Percentiles rank a stretch among this genome's conserved stretches.
These are phyloP conservation scores for Rhodotorula kratochvilovae DNA, from an alignment of 768 basidiomycete genomes.

Conservation along the genomic window DNA sequence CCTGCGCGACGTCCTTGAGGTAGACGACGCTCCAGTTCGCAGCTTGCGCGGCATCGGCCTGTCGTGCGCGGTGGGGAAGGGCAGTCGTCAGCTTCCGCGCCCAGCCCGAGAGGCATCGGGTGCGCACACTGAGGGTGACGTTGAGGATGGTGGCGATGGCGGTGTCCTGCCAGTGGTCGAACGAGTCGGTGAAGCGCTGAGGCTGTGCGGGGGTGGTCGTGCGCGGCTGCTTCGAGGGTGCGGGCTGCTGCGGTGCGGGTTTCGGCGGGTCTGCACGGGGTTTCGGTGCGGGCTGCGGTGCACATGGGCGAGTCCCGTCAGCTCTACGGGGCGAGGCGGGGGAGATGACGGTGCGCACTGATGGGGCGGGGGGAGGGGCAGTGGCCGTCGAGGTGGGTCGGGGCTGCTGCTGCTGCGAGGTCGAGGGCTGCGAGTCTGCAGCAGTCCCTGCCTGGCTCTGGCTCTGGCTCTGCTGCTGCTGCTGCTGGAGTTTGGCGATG, in stretches of 20 bases:
- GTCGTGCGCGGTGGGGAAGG: neutral
- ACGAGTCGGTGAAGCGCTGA: slow-evolving; percentile 53
- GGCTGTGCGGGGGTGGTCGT: slow-evolving; percentile 39
- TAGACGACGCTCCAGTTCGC: slow-evolving; percentile 69
- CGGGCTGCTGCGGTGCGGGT: neutral
- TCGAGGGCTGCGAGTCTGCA: neutral
- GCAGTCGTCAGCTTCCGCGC: neutral
- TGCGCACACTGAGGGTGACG: slow-evolving; percentile 71
- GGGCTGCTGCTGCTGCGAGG: neutral
- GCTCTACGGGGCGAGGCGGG: fast-evolving
- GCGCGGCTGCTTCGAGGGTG: slow-evolving; percentile 2
- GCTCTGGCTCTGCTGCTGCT: neutral
- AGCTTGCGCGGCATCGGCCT: slow-evolving; percentile 60
- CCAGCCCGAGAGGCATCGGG: neutral
- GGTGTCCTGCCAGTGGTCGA: slow-evolving; percentile 68
- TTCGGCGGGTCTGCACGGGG: neutral
- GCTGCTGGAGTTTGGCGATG: slow-evolving; percentile 70
- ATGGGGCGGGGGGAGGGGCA: neutral
- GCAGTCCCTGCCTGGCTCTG: neutral
- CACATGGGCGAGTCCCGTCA: neutral
- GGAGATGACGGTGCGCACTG: neutral
- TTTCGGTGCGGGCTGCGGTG: neutral
- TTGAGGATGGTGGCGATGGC: slow-evolving; percentile 65
- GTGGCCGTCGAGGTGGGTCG: neutral
- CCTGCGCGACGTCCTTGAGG: slow-evolving; percentile 70